These are phyloP conservation scores for Boletus hoseneyae DNA, from an alignment of 1,284 basidiomycete species.

Conservation along the genomic window DNA sequence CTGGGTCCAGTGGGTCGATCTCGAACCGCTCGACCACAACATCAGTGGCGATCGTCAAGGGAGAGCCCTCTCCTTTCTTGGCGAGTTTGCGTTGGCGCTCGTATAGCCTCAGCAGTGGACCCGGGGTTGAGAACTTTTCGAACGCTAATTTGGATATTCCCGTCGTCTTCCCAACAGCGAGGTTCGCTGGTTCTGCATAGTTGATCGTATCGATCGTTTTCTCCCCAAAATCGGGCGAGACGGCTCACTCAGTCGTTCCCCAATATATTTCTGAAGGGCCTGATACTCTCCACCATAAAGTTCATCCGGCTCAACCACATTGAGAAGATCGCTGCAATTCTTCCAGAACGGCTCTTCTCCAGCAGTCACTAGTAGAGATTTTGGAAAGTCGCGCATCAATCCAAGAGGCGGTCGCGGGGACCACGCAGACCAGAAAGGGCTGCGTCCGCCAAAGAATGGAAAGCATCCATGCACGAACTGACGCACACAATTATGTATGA, in stretches of 20 bases:
- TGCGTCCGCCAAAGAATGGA: constrained; percentile 11
- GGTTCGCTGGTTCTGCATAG: neutral
- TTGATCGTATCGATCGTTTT: neutral
- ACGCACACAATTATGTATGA: neutral
- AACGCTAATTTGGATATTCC: constrained; percentile 16
- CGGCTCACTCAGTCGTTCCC: neutral
- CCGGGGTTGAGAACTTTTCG: constrained; percentile 29
- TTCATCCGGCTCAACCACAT: neutral
- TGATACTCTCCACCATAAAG: constrained; percentile 4
- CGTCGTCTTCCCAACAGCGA: constrained; percentile 6
- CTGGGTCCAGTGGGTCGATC: constrained; percentile 5
- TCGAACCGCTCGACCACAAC: constrained; percentile 7
- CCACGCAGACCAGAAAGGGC: constrained; percentile 8
- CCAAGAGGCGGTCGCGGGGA: neutral
- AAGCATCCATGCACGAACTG: constrained; percentile 6
- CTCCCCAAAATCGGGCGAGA: neutral
- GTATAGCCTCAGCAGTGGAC: constrained; percentile 22
- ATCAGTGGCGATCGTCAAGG: constrained; percentile 5
- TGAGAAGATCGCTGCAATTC: constrained; percentile 1
- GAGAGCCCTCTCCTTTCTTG: constrained; percentile 9
- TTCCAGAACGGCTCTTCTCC: constrained; percentile 1
- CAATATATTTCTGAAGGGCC: constrained; percentile 4
- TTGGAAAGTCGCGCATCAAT: constrained; percentile 5
- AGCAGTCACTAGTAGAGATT: neutral
- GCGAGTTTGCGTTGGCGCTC: constrained; percentile 21